Conservation (phyloP, 768 basidiomycete genomes). For the Saitozyma sp. region DNA sequence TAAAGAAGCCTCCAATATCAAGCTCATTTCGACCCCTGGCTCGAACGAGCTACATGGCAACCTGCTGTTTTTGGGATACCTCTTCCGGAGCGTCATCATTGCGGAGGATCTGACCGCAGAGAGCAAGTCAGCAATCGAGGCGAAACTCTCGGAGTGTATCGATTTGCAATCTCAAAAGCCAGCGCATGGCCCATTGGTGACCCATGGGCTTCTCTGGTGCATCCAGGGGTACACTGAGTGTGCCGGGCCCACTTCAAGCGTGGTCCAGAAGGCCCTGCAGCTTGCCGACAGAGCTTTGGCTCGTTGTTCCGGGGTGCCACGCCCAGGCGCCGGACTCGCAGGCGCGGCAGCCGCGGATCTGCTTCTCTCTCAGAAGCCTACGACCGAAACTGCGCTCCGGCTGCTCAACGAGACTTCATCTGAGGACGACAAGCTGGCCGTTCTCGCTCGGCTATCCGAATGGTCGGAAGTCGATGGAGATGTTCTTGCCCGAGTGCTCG, state of each 20-base stretch:
- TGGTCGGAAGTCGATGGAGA: background rate
- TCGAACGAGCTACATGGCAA: constrained; percentile 18
- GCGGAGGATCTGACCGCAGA: constrained; percentile 3
- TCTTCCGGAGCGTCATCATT: constrained; percentile 22
- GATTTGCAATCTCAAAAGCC: too few relatives aligned
- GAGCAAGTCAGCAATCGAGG: background rate
- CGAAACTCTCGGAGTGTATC: background rate
- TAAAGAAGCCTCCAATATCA: background rate
- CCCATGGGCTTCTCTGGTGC: too few relatives aligned
- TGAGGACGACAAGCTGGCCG: constrained; percentile 12
- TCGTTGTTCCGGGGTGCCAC: too few relatives aligned
- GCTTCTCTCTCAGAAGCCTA: background rate
- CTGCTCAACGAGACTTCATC: background rate
- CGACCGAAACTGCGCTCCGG: background rate
- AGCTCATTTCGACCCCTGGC: too few relatives aligned
- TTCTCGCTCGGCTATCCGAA: constrained; percentile 9
- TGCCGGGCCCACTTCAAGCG: too few relatives aligned
- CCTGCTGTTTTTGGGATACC: constrained; percentile 11
- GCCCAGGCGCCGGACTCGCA: too few relatives aligned
- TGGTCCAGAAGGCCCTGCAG: too few relatives aligned
- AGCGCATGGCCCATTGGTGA: too few relatives aligned
- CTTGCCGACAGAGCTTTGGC: too few relatives aligned
- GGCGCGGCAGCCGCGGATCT: background rate
- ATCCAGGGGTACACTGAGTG: too few relatives aligned
- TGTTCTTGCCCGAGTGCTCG: constrained; percentile 14